These are phyloP conservation scores for Pyrenochaeta sp. DNA, from an alignment of 2,329 filamentous ascomycete species.

Conservation along the genomic window DNA sequence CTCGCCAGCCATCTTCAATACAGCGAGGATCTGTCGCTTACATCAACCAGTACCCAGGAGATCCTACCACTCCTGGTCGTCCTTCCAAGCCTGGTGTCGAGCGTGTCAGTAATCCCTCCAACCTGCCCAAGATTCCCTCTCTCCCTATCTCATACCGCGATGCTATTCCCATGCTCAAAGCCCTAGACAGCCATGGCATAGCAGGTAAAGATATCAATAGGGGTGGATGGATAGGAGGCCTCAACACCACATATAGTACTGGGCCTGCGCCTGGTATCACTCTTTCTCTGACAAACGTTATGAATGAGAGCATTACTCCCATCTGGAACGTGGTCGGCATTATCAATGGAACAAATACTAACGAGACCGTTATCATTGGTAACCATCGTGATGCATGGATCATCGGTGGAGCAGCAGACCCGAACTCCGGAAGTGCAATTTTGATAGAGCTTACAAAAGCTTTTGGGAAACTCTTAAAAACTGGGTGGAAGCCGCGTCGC, in stretches of 20 bases:
- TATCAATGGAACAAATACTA: slow-evolving; percentile 69
- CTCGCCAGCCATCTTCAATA: slow-evolving; percentile 52
- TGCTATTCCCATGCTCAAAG: slow-evolving; percentile 80
- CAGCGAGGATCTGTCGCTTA: slow-evolving; percentile 64
- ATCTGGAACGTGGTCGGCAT: slow-evolving; percentile 78
- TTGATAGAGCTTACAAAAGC: slow-evolving; percentile 60
- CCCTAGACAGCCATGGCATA: slow-evolving; percentile 82
- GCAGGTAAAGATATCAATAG: slow-evolving; percentile 52
- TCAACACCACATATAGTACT: slow-evolving; percentile 40
- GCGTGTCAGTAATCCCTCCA: slow-evolving; percentile 63
- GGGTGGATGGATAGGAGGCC: slow-evolving; percentile 45
- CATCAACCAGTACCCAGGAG: slow-evolving; percentile 63
- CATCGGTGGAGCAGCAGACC: slow-evolving; percentile 61
- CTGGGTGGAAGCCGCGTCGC: slow-evolving; percentile 58
- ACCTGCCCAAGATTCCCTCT: slow-evolving; percentile 81
- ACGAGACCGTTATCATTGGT: slow-evolving; percentile 63
- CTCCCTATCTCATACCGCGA: slow-evolving; percentile 85
- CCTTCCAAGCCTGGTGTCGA: slow-evolving; percentile 84
- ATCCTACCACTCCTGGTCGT: slow-evolving; percentile 64
- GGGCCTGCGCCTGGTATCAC: slow-evolving; percentile 61
- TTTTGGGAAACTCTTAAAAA: slow-evolving; percentile 56
- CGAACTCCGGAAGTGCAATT: slow-evolving; percentile 60
- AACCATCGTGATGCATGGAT: slow-evolving; percentile 65
- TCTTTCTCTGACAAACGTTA: slow-evolving; percentile 66
- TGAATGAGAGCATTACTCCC: slow-evolving; percentile 78